phyloP scores from a whole-genome alignment of 441 rosid genomes.

The Pelargonium citronellum region DNA sequence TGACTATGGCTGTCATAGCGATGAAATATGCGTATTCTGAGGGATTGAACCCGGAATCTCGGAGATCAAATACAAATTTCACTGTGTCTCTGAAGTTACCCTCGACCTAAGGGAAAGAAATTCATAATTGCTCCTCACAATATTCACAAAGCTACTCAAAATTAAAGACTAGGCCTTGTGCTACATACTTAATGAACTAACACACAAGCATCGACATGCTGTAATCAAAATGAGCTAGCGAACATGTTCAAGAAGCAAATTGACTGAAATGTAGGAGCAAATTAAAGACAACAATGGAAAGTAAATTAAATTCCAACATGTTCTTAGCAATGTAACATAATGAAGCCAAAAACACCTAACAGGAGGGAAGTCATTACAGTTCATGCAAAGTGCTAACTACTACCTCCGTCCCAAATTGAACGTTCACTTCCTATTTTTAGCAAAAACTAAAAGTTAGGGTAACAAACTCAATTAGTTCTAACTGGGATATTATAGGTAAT shows the following conservation, averaged over 20 bases:
- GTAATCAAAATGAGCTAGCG: too few species aligned
- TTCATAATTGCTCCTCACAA: constrained; percentile 14
- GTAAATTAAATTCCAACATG: too few species aligned
- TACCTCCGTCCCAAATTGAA: too few species aligned
- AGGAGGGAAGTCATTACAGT: too few species aligned
- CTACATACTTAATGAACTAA: background rate
- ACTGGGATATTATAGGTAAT: too few species aligned
- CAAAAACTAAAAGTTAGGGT: too few species aligned
- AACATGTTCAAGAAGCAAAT: too few species aligned
- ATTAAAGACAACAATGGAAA: too few species aligned
- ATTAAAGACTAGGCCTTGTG: background rate
- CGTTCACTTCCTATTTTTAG: too few species aligned
- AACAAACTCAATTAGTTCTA: background rate
- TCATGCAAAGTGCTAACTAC: too few species aligned
- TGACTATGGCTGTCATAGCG: constrained; percentile 86
- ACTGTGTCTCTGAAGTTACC: constrained; percentile 65
- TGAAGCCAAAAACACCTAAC: background rate
- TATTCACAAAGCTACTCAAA: background rate
- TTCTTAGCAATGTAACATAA: too few species aligned
- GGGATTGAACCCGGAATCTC: constrained; percentile 69
- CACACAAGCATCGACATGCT: background rate
- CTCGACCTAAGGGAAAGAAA: constrained; percentile 48
- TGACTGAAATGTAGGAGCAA: background rate
- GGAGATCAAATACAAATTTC: constrained; percentile 54
- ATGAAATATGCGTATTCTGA: constrained; percentile 76